Evolutionary conservation across 176 grass and related monocot species (phyloP), one percentile per base, ranked within the genome.

Genomic region (Rhynchospora pubera): DNA sequence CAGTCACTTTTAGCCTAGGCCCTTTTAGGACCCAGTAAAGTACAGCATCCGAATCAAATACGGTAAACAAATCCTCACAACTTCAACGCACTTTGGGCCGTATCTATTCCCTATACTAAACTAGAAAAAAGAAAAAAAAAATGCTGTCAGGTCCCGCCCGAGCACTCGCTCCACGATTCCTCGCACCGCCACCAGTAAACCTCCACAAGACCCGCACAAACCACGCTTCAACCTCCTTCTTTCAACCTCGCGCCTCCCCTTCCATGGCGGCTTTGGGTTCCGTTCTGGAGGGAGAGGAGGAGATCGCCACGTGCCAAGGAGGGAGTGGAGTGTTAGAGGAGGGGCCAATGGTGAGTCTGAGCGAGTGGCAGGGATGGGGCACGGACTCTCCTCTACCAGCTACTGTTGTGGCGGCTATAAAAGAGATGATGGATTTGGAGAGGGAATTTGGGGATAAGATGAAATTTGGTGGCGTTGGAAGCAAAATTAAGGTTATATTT

Each of bases 361-460:
- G 69, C 56, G 92, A 98, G 79, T 98, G 92, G 95, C 66, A 79
- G 79, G 83, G 87, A 0, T 98, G 95, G 92, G 95, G 95, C 79
- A 93, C 92, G 34, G 89, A 89, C 24, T 94, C 92, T 14, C 84
- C 87, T 6, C 62, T 97, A 34, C 92, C 92, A 9, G 21, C 74
- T 74, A 58, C 65, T 83, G 95, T 94, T 32, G 1, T 61, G 7
- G n/a, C 47, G 50, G 81, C 90, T 4, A 80, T 97, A 28, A 47
- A 59, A 39, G 62, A 91, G 73, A 79, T 98, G 55, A 90, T 85
- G 80, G 82, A 86, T 39, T 83, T 94, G 81, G 90, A 94, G 87
- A 60, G 55, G 28, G 68, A 78, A 9, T 70, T 68, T 18, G 87
- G 87, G 11, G 78, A 72, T 57, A 89, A 86, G 84, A 91, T 98